Percentiles rank a stretch among this genome's conserved stretches.
These are phyloP conservation scores for Dactylella cylindrospora DNA, from an alignment of 2,329 filamentous ascomycete species.

Conservation along the genomic window DNA sequence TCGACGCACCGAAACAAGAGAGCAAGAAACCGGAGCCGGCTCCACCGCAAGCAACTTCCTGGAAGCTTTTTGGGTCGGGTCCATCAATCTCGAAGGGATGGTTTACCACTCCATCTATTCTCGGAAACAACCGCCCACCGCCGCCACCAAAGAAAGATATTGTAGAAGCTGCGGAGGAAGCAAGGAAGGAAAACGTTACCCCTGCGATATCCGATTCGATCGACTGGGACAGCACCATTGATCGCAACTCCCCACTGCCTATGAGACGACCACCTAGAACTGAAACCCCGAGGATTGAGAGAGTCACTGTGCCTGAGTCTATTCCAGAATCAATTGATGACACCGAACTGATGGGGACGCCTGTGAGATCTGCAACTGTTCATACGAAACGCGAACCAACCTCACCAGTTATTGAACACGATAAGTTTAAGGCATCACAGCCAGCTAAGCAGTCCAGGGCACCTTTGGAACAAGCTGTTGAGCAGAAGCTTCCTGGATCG, in stretches of 20 bases:
- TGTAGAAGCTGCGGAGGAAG: constrained; percentile 4
- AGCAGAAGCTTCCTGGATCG: constrained; percentile 21
- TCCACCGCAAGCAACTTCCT: not conserved
- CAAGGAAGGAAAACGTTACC: constrained; percentile 3
- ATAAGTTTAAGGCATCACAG: not conserved
- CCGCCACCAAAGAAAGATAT: not conserved
- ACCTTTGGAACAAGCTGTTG: constrained; percentile 16
- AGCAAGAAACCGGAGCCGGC: not conserved
- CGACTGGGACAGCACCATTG: constrained; percentile 14
- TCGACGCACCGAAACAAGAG: constrained; percentile 5
- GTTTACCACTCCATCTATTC: constrained; percentile 23
- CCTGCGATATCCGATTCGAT: constrained; percentile 27
- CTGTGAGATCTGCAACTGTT: constrained; percentile 9
- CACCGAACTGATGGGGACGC: constrained; percentile 14
- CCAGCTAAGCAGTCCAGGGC: not conserved
- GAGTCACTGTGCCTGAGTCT: not conserved
- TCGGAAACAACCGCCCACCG: constrained; percentile 3
- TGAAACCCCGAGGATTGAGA: constrained; percentile 10
- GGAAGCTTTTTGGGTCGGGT: constrained; percentile 21
- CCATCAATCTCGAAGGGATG: constrained; percentile 17
- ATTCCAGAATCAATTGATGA: constrained; percentile 14
- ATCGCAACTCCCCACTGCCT: constrained; percentile 17
- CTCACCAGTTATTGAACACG: not conserved
- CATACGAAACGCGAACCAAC: not conserved
- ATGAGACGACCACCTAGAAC: constrained; percentile 6